A percentile compares a stretch with the other conserved stretches of the same genome.
These are phyloP conservation scores for Lentinula lateritia DNA, from an alignment of 768 basidiomycete species.

Conservation along the genomic window DNA sequence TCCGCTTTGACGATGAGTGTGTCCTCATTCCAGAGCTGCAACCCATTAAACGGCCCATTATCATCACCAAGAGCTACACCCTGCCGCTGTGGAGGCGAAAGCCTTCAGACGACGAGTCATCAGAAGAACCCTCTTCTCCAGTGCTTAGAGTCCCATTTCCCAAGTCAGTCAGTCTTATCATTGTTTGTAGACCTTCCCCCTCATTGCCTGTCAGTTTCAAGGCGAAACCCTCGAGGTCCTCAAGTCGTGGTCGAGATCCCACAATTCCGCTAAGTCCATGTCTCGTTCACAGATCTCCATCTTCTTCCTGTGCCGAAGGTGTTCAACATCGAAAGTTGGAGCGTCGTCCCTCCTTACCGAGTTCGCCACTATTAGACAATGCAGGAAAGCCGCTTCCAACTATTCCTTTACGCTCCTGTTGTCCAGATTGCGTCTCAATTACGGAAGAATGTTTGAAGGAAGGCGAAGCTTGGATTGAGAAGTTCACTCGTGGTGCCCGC, in stretches of 20 bases:
- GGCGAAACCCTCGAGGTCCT: constrained; percentile 31
- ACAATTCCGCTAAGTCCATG: constrained; percentile 42
- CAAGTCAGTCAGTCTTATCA: constrained; percentile 34
- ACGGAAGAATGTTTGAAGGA: constrained; percentile 52
- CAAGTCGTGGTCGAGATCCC: constrained; percentile 29
- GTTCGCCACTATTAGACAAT: constrained; percentile 22
- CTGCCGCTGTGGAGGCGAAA: constrained; percentile 52
- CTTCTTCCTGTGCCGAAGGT: constrained; percentile 7
- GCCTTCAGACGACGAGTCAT: constrained; percentile 10
- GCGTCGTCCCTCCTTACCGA: constrained; percentile 27
- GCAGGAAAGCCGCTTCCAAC: constrained; percentile 37
- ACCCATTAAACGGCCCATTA: constrained; percentile 38
- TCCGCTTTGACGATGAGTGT: constrained; percentile 71
- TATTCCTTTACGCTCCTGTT: constrained; percentile 69
- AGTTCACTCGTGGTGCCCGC: constrained; percentile 57
- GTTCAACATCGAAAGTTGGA: constrained; percentile 9
- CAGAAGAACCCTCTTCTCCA: constrained; percentile 12
- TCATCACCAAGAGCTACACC: constrained; percentile 62
- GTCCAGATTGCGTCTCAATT: constrained; percentile 51
- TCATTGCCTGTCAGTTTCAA: constrained; percentile 30
- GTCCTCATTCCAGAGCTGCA: constrained; percentile 63
- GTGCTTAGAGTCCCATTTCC: constrained; percentile 60
- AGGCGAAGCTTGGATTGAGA: constrained; percentile 58
- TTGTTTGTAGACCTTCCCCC: background rate
- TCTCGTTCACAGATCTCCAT: constrained; percentile 42